Percentiles rank a stretch among this genome's conserved stretches.
These are phyloP conservation scores for Sporothrix humicola DNA, from an alignment of 2,329 filamentous ascomycete species.

Conservation along the genomic window DNA sequence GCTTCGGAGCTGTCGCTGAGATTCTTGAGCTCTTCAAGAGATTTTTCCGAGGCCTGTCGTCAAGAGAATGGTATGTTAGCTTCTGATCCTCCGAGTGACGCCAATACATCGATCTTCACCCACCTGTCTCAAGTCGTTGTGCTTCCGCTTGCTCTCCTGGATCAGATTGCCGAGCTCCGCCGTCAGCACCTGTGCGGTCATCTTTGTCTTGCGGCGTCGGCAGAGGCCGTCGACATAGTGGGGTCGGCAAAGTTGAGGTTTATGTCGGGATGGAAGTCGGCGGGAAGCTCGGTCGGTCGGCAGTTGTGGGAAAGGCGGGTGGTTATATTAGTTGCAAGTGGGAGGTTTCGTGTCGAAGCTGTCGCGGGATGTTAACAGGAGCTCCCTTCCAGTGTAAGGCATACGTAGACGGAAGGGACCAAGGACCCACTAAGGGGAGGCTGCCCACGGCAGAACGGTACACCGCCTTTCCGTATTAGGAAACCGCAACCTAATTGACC, in stretches of 20 bases:
- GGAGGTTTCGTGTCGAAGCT: neutral
- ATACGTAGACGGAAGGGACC: conserved; percentile 51
- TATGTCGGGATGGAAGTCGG: too few relatives aligned
- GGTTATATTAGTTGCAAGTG: neutral
- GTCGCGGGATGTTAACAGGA: conserved; percentile 12
- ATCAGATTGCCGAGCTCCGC: conserved; percentile 89
- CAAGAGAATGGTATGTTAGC: neutral
- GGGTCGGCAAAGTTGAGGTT: neutral
- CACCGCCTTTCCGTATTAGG: conserved; percentile 35
- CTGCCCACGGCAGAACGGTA: conserved; percentile 33
- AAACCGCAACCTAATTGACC: neutral
- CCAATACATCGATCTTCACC: neutral
- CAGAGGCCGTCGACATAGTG: conserved; percentile 35
- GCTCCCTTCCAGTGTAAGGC: conserved; percentile 49
- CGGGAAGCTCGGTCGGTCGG: neutral
- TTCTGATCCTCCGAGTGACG: too few relatives aligned
- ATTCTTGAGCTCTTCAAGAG: conserved; percentile 83
- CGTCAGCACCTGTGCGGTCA: conserved; percentile 89
- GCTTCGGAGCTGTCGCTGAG: conserved; percentile 76
- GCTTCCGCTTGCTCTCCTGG: conserved; percentile 94
- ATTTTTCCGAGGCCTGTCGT: conserved; percentile 83
- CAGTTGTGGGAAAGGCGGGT: neutral
- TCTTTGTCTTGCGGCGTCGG: conserved; percentile 52
- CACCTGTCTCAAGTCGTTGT: conserved; percentile 84
- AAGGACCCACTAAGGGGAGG: neutral